Percentiles rank a stretch among this genome's conserved stretches.
phyloP scores from a whole-genome alignment of 768 basidiomycete species.

The Amylocystis lapponica region DNA sequence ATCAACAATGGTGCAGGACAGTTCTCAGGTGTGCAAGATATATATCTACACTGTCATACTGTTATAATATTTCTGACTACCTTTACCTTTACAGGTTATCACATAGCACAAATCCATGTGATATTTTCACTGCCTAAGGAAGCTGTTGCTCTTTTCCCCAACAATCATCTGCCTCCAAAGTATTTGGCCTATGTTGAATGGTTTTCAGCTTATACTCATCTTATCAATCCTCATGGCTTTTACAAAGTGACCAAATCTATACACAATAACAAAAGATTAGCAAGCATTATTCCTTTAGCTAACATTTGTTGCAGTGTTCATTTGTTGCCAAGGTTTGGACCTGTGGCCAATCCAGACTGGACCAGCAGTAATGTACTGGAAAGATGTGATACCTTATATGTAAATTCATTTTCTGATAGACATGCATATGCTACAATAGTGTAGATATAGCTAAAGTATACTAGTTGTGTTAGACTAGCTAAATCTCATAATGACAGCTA shows the following conservation, averaged over 20 bases:
- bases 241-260: too few species aligned
- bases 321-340: constrained; percentile 4
- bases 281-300: too few species aligned
- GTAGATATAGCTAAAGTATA: background rate
- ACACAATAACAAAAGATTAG: too few species aligned
- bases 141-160: background rate
- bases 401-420: constrained; percentile 7
- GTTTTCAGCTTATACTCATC: constrained; percentile 17
- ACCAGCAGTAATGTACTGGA: constrained; percentile 9
- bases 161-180: constrained; percentile 1
- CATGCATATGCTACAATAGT: constrained; percentile 3
- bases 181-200: constrained; percentile 23
- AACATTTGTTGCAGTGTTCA: too few species aligned
- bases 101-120: constrained; percentile 19
- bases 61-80: background rate
- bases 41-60: background rate
- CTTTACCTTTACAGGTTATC: constrained; percentile 12
- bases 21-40: background rate
- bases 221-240: background rate
- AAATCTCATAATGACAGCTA: too few species aligned
- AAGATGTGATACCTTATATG: constrained; percentile 2
- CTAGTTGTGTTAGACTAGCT: too few species aligned
- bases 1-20: background rate
- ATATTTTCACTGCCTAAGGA: constrained; percentile 21
- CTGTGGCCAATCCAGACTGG: constrained; percentile 4